phyloP scores from a whole-genome alignment of 805 yeast genomes.

The Naumovozyma baii region DNA sequence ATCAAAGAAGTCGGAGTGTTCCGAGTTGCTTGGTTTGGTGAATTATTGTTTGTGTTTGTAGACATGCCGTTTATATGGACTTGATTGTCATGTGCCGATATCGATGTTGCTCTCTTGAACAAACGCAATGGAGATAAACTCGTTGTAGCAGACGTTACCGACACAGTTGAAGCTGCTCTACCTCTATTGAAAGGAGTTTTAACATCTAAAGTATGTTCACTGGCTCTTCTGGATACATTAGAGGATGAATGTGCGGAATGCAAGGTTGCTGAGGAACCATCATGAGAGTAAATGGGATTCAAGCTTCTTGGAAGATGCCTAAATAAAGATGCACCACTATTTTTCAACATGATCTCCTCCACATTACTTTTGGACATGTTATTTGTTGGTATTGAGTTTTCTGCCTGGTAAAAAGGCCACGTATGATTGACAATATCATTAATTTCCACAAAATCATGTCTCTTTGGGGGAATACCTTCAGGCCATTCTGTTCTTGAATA shows the following conservation, averaged over 20 bases:
- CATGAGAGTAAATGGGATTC: neutral
- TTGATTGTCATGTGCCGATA: constrained; percentile 5
- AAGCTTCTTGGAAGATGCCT: constrained; percentile 7
- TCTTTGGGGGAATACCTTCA: constrained; percentile 92
- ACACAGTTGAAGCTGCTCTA: constrained; percentile 4
- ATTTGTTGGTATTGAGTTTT: constrained; percentile 12
- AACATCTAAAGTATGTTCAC: neutral
- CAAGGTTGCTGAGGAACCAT: neutral
- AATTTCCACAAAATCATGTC: constrained; percentile 52
- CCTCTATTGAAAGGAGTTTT: neutral
- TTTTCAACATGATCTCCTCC: constrained; percentile 6
- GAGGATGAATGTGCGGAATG: neutral
- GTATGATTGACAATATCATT: constrained; percentile 64
- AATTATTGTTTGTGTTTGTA: neutral
- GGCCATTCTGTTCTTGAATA: constrained; percentile 86
- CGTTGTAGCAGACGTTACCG: constrained; percentile 7
- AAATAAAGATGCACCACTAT: constrained; percentile 14
- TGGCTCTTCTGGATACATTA: neutral
- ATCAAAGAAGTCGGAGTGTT: constrained; percentile 18
- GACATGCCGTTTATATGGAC: neutral
- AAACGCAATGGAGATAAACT: constrained; percentile 25
- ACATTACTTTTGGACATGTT: neutral
- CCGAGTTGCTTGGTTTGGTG: neutral
- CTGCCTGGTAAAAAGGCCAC: constrained; percentile 78
- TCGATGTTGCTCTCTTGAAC: constrained; percentile 20